phyloP scores from a whole-genome alignment of 2,329 filamentous ascomycete species.

The Cladobotryum protrusum region DNA sequence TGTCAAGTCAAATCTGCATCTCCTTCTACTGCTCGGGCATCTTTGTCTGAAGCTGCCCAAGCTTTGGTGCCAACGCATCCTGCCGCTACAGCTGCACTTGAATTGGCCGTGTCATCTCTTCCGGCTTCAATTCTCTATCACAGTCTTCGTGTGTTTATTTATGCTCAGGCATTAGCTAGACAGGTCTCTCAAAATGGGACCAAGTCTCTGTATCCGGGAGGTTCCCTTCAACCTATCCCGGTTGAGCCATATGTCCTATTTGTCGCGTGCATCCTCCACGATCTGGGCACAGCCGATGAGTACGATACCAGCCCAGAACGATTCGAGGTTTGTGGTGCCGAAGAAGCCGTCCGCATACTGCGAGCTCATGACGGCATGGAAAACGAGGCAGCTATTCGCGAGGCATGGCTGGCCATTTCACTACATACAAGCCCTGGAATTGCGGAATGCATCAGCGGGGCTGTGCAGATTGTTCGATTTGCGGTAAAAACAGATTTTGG shows the following conservation, averaged over 20 bases:
- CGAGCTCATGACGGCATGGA: not conserved
- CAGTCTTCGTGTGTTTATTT: constrained; percentile 8
- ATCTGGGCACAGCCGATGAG: constrained; percentile 3
- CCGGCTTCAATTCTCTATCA: constrained; percentile 4
- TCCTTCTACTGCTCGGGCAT: no score
- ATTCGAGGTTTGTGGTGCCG: constrained; percentile 3
- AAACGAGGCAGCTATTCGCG: not conserved
- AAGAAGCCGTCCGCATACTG: constrained; percentile 5
- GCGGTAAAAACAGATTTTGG: constrained; percentile 4
- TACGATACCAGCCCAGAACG: constrained; percentile 6
- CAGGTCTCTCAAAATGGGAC: not conserved
- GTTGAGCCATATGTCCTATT: constrained; percentile 8
- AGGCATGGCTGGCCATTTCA: constrained; percentile 9
- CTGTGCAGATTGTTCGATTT: constrained; percentile 5
- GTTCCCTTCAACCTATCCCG: not conserved
- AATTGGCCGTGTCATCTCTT: constrained; percentile 5
- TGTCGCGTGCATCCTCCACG: constrained; percentile 9
- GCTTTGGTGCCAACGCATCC: constrained; percentile 6
- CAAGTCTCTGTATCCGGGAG: not conserved
- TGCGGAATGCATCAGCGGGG: constrained; percentile 4
- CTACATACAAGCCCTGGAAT: constrained; percentile 5
- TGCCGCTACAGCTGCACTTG: constrained; percentile 5
- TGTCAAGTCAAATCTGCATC: no score
- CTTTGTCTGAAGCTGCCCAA: not conserved
- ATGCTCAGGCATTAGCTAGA: constrained; percentile 4